These are phyloP conservation scores for Neonothopanus nambi DNA, from an alignment of 1,284 basidiomycete species.

Conservation along the genomic window DNA sequence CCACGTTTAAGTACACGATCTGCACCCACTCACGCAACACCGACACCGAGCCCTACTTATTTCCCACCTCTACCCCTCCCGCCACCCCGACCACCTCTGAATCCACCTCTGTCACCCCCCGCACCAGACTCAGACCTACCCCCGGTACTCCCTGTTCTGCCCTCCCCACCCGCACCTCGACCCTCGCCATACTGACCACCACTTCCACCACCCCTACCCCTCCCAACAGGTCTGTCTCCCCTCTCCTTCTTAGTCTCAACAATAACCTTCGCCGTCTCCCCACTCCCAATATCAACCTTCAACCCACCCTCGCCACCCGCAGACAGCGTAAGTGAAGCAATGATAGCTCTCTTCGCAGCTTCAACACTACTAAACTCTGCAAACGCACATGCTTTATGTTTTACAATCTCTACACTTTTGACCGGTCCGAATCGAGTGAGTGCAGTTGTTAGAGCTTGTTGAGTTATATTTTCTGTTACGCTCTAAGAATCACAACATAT, in stretches of 20 bases:
- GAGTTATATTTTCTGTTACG: constrained; percentile 74
- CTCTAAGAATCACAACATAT: constrained; percentile 49
- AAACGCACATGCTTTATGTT: constrained; percentile 90
- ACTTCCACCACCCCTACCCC: constrained; percentile 49
- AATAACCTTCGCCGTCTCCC: constrained; percentile 54
- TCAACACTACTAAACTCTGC: constrained; percentile 86
- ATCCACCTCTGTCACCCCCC: constrained; percentile 48
- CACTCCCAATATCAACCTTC: constrained; percentile 62
- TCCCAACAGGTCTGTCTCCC: constrained; percentile 56
- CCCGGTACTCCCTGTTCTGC: constrained; percentile 25
- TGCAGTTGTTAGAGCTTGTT: constrained; percentile 54
- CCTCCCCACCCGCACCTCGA: constrained; percentile 31
- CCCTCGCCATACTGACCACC: constrained; percentile 37
- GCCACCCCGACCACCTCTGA: constrained; percentile 39
- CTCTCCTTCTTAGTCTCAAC: constrained; percentile 92
- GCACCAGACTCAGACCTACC: constrained; percentile 15
- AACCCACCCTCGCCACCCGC: constrained; percentile 91
- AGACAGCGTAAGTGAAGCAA: constrained; percentile 59
- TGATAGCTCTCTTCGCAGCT: constrained; percentile 82
- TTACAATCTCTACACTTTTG: constrained; percentile 89
- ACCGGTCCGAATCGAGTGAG: constrained; percentile 84
- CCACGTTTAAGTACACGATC: too few relatives aligned
- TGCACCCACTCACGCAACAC: too few relatives aligned
- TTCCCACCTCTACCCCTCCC: constrained; percentile 50
- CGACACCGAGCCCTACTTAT: too few relatives aligned